Base-by-base conservation (phyloP, 768 basidiomycete species). In the Psilocybe sp. region DNA sequence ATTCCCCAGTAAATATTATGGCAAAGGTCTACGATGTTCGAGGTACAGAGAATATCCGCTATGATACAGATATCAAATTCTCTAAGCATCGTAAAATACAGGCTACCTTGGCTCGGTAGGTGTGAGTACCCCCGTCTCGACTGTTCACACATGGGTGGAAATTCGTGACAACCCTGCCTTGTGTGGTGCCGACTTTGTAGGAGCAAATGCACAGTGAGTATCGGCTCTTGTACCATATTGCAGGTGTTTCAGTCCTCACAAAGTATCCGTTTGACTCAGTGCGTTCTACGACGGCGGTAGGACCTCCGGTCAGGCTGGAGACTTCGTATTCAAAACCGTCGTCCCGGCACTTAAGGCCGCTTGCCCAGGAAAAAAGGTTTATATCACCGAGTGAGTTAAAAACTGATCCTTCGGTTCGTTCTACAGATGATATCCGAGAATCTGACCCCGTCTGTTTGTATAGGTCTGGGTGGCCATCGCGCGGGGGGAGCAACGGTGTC, bases 391-490 rank as follows among this genome's bases (percentile, higher is more conserved):
- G 71, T 74, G 53, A 19, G 66, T 44, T 40, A 5, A 19, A 13
- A 14, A 10, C n/a, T 3, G 16, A 2, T 13, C 34, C 19, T 5
- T 11, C 13, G 35, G 11, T 35, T 16, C 23, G 13, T 19, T 12
- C 31, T 13, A 6, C 13, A 15, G 7, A 7, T 6, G 18, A 5
- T 12, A 28, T 20, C 32, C 3, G 15, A 10, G 15, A 10, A 31
- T 34, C 7, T 44, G 10, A 7, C 14, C 20, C 4, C 14, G 32
- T 36, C 20, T 37, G 18, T 45, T 34, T 32, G 14, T 44, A 15
- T 37, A 73, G 71, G 57, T 65, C 70, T 20, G 73, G 72, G 20
- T 75, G 71, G 72, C 70, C 73, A 12, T 73, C 73, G 8, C 62
- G 71, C 19, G 73, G 73, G 4, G 42, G 49, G 4, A 52, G 44